Base-by-base conservation (phyloP, 306 rosid species). In the Malus asiatica region DNA sequence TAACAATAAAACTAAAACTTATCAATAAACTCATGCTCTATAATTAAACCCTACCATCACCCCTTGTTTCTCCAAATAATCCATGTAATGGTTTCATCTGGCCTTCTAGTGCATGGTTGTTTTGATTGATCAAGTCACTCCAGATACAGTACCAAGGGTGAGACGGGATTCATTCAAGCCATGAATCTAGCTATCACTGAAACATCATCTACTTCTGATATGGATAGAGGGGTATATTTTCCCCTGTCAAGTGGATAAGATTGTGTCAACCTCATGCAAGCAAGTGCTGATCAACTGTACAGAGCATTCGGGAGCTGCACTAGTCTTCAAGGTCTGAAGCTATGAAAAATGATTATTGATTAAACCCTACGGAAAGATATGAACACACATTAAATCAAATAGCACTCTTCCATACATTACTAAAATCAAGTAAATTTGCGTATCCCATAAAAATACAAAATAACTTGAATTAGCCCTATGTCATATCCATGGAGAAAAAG, bases 291-390 rank as follows among this genome's bases (percentile, higher is more conserved):
- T 82, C 70, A 70, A 15, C 42, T 73, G 73, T 58, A 85, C 74
- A 66, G 76, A 74, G 72, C 13, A 6, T 52, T 87, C 79, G 27
- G 84, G 79, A 75, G 83, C 85, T 42, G 64, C 72, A 0, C 27
- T 69, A 59, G 60, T 77, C 44, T 48, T 73, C 59, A 75, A 66
- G 66, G 70, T 67, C 71, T 70, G 64, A 30, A 87, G 77, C 44
- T 42, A 71, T 5, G 76, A 77, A 75, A 91, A 91, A 51, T 78
- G 79, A 76, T 79, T 80, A 30, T 81, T 85, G n/a, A 91, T 66
- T 4, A 84, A 20, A 18, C 8, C 40, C 8, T 35, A 35, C 40
- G 2, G 8, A 6, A 35, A 35, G 8, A 35, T 35, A 6, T 35
- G 8, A 6, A 6, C 40, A 35, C 40, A 35, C 38, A 35, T 35